Evolutionary conservation across 768 basidiomycete species (phyloP).

Genomic region (Baorangia bicolor): DNA sequence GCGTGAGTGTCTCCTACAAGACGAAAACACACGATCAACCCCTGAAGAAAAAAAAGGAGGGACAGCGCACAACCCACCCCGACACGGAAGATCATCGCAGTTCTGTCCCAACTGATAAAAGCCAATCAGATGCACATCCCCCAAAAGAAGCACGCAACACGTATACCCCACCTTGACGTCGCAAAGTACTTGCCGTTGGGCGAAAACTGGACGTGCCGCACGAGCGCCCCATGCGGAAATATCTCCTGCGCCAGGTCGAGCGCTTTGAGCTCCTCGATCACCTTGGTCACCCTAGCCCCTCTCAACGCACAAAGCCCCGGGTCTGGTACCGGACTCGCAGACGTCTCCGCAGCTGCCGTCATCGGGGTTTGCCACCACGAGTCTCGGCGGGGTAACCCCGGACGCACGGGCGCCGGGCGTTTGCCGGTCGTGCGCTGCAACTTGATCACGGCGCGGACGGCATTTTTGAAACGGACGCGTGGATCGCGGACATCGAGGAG

Average conservation of each 20-base stretch:
- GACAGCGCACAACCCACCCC: constrained; percentile 32
- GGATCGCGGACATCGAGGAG: constrained; percentile 24
- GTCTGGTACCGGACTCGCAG: constrained; percentile 20
- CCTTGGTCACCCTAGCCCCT: constrained; percentile 37
- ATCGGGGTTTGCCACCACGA: constrained; percentile 29
- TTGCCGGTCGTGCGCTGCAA: constrained; percentile 33
- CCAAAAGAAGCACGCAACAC: neutral
- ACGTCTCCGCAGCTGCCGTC: neutral
- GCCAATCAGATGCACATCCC: neutral
- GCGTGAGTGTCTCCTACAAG: constrained; percentile 39
- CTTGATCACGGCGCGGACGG: constrained; percentile 45
- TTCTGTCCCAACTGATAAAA: constrained; percentile 45
- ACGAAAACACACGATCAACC: neutral
- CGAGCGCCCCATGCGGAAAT: constrained; percentile 45
- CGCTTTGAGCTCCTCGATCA: constrained; percentile 41
- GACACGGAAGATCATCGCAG: constrained; percentile 46
- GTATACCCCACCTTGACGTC: constrained; percentile 44
- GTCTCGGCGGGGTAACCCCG: constrained; percentile 24
- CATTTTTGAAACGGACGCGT: constrained; percentile 37
- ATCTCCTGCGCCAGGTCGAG: constrained; percentile 40
- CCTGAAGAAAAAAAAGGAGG: neutral
- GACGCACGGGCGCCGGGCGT: constrained; percentile 15
- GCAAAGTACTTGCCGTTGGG: constrained; percentile 54
- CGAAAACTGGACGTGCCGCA: constrained; percentile 55
- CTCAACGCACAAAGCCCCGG: constrained; percentile 29